Base-by-base conservation (phyloP, 495 filamentous ascomycete species). In the Trichoderma asperelloides region DNA sequence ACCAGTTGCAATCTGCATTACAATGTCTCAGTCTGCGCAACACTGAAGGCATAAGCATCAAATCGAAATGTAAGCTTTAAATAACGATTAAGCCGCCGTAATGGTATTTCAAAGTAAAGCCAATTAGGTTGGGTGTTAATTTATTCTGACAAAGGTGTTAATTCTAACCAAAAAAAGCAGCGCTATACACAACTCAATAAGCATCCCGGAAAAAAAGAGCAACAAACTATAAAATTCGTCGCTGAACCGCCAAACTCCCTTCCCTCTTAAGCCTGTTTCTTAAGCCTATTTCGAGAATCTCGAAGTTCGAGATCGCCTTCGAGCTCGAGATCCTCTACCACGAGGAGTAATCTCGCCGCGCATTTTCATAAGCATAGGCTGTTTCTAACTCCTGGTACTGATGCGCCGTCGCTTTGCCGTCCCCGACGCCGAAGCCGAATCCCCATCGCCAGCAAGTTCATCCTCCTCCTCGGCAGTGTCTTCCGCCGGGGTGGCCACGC, bases 401-500 rank as follows among this genome's bases (percentile, higher is more conserved):
- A 67, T 67, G 57, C 66, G 66, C 21, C 66, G 30, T 27, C 66
- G 37, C 57, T 67, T 67, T 0, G 66, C 25, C 12, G 66, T 63
- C 13, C 43, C 28, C 30, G 49, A 37, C 0, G 55, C 66, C 18
- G 64, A 65, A 4, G 64, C 27, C 8, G 33, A 23, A 18, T 63
- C 57, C 3, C 30, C 66, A 16, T 67, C 66, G 39, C 41, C 66
- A 6, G 66, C 66, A 7, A 67, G 66, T 27, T 67, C 66, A 40
- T 67, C 66, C n/a, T 67, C 66, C 25, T 67, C 66, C 55, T 62
- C 66, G 37, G 66, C 66, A 9, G 66, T 63, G 23, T 63, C 57
- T 18, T 43, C 66, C 39, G 66, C 57, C 16, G 51, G 51, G 13
- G 66, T 63, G 16, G 66, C 66, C 39, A 47, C 66, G 66, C 57